Evolutionary conservation across 2,329 filamentous ascomycete species (phyloP).

Genomic region (Exserohilum rostratum): DNA sequence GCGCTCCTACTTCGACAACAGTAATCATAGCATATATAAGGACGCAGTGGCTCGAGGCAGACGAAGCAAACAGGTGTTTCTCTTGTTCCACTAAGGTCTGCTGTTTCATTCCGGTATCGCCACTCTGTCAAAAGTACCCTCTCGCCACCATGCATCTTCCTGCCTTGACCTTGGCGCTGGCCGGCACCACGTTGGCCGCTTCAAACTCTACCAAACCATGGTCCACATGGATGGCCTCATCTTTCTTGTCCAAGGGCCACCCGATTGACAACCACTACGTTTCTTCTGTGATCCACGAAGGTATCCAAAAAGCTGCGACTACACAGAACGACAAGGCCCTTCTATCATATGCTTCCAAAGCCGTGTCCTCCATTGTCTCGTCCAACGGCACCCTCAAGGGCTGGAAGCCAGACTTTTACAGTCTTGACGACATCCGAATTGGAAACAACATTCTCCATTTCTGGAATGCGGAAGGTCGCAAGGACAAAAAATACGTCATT

Average conservation of each 20-base stretch:
- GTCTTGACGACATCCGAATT: slow-evolving; percentile 58
- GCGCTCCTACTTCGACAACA: background rate
- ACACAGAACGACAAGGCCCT: slow-evolving; percentile 53
- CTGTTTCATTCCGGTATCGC: background rate
- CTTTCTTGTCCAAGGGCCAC: slow-evolving; percentile 53
- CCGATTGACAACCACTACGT: slow-evolving; percentile 53
- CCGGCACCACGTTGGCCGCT: slow-evolving; percentile 31
- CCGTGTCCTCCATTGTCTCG: slow-evolving; percentile 57
- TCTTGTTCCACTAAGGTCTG: background rate
- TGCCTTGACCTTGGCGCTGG: slow-evolving; percentile 29
- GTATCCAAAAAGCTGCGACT: slow-evolving; percentile 55
- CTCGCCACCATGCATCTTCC: slow-evolving; percentile 33
- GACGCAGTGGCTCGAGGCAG: background rate
- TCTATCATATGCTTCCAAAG: slow-evolving; percentile 52
- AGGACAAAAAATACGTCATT: slow-evolving; percentile 55
- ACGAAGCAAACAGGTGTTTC: background rate
- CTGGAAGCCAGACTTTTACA: slow-evolving; percentile 58
- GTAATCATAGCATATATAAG: slow-evolving; percentile 12
- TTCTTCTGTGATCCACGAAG: slow-evolving; percentile 55
- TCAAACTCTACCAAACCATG: slow-evolving; percentile 32
- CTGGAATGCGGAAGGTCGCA: slow-evolving; percentile 49
- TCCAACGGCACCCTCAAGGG: slow-evolving; percentile 56
- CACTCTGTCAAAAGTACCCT: slow-evolving; percentile 16
- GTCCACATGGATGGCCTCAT: slow-evolving; percentile 55
- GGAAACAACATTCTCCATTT: slow-evolving; percentile 61